A percentile compares a stretch with the other conserved stretches of the same genome.
These are phyloP conservation scores for Penicillium decumbens DNA, from an alignment of 2,329 filamentous ascomycete species.

Conservation along the genomic window DNA sequence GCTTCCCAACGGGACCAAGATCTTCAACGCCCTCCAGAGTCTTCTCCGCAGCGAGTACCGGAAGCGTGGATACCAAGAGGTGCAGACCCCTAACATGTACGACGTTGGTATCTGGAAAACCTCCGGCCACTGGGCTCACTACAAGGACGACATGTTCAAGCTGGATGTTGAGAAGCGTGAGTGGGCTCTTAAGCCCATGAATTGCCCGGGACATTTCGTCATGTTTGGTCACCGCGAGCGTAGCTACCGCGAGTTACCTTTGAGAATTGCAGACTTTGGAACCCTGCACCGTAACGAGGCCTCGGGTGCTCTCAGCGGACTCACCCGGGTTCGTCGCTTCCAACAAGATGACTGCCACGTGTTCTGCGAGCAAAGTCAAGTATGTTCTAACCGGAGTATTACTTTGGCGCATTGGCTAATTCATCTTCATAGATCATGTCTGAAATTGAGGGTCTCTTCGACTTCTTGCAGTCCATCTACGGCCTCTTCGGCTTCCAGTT, in stretches of 20 bases:
- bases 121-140: constrained; percentile 89
- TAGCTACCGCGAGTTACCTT: constrained; percentile 84
- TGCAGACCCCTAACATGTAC: constrained; percentile 95
- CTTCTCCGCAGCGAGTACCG: constrained; percentile 86
- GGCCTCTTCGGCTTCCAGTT: constrained; percentile 83
- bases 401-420: constrained; percentile 9
- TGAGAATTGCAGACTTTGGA: constrained; percentile 92
- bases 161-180: constrained; percentile 75
- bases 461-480: constrained; percentile 77
- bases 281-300: constrained; percentile 93
- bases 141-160: constrained; percentile 95
- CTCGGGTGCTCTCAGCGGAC: constrained; percentile 81
- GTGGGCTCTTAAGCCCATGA: constrained; percentile 93
- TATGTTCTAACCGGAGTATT: constrained; percentile 17
- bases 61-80: constrained; percentile 89
- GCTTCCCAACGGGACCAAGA: constrained; percentile 84
- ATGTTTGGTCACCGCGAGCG: constrained; percentile 63
- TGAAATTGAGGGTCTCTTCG: constrained; percentile 78
- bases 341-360: constrained; percentile 88
- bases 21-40: constrained; percentile 81
- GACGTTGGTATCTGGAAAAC: constrained; percentile 90
- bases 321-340: constrained; percentile 90
- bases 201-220: constrained; percentile 52
- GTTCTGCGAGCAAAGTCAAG: constrained; percentile 81
- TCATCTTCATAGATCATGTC: constrained; percentile 50